phyloP scores from a whole-genome alignment of 257 asterid species.

The Ilex aquifolium region DNA sequence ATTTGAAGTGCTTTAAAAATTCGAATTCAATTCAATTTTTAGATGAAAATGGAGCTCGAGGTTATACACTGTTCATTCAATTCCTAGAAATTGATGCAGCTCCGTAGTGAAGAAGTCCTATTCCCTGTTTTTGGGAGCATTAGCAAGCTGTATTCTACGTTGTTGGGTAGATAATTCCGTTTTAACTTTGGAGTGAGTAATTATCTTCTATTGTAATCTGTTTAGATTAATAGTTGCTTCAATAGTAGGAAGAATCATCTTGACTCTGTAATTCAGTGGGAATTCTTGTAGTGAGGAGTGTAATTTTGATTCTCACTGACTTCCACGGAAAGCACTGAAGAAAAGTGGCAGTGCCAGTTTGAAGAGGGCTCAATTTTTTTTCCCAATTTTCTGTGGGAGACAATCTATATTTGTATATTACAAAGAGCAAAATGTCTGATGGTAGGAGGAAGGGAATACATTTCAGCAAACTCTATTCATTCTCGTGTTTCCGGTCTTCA shows the following conservation, averaged over 20 bases:
- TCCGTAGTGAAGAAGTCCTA: too few relatives aligned
- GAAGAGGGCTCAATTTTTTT: too few relatives aligned
- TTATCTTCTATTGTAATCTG: too few relatives aligned
- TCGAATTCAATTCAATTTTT: too few relatives aligned
- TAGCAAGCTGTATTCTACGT: too few relatives aligned
- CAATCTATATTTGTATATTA: too few relatives aligned
- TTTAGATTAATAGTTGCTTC: too few relatives aligned
- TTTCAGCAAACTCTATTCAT: constrained; percentile 65
- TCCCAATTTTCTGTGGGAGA: not conserved
- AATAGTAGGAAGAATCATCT: not conserved
- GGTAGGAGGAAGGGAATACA: constrained; percentile 29
- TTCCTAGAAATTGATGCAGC: too few relatives aligned
- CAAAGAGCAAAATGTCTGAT: constrained; percentile 33
- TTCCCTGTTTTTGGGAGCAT: too few relatives aligned
- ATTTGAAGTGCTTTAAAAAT: too few relatives aligned
- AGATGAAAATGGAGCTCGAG: not conserved
- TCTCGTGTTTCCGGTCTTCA: constrained; percentile 53
- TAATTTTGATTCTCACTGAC: not conserved
- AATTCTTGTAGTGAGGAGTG: not conserved
- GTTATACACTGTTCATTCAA: not conserved
- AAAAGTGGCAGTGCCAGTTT: not conserved
- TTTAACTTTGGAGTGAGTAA: too few relatives aligned
- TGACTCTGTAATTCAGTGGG: not conserved
- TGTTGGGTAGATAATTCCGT: too few relatives aligned
- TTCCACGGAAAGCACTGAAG: not conserved